Percentiles rank a stretch among this genome's conserved stretches.
These are phyloP conservation scores for Physocladia obscura DNA, from an alignment of 192 early-diverging fungal genomes.

Conservation along the genomic window DNA sequence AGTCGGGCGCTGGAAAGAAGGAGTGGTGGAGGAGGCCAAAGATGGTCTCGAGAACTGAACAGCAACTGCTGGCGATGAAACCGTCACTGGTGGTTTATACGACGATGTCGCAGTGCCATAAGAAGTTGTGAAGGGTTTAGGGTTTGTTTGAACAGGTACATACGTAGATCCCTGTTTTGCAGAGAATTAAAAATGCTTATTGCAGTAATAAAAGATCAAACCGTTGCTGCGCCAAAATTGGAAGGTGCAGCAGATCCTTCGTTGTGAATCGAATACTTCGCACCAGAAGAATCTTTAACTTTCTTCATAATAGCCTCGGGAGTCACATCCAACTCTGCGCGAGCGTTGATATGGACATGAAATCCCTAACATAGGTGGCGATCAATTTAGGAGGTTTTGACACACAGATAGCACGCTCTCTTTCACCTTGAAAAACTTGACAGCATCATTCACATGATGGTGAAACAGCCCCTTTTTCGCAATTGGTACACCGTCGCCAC, in stretches of 20 bases:
- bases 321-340: constrained; percentile 78
- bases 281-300: constrained; percentile 77
- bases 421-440: constrained; percentile 74
- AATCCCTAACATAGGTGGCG: constrained; percentile 52
- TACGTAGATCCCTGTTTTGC: constrained; percentile 27
- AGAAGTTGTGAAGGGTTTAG: no score
- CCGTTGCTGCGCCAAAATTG: no score
- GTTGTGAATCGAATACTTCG: constrained; percentile 84
- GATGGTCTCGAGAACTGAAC: no score
- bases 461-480: constrained; percentile 85
- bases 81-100: no score
- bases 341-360: constrained; percentile 86
- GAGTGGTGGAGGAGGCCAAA: neutral
- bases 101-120: no score
- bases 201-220: no score
- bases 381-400: no score
- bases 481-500: constrained; percentile 91
- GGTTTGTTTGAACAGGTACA: constrained; percentile 35
- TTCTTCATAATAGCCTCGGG: constrained; percentile 82
- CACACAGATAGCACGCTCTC: neutral
- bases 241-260: no score
- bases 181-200: neutral
- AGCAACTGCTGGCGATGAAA: no score
- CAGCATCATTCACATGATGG: constrained; percentile 78
- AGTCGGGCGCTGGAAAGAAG: neutral